Percentiles rank a stretch among this genome's conserved stretches.
Evolutionary conservation across 345 rosid genomes (phyloP).

Genomic region (Murraya paniculata): DNA sequence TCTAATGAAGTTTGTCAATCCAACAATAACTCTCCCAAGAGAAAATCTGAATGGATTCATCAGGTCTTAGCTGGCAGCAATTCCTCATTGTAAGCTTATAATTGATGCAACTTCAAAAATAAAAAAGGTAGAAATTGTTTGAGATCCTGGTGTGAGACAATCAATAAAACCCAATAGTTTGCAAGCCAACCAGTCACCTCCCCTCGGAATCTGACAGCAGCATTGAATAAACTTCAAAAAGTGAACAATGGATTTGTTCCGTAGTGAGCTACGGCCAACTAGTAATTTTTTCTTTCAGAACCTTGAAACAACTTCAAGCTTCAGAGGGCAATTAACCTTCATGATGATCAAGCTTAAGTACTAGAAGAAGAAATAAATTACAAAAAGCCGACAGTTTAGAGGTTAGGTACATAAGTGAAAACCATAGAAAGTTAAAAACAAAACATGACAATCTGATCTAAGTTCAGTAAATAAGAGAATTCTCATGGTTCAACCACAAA

Average conservation of each 20-base stretch:
- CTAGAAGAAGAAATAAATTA: background rate
- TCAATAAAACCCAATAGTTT: conserved; percentile 19
- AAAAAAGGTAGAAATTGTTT: conserved; percentile 28
- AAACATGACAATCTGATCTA: background rate
- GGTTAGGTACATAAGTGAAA: background rate
- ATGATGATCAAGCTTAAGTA: background rate
- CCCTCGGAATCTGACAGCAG: conserved; percentile 37
- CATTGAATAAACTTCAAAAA: conserved; percentile 18
- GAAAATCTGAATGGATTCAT: conserved; percentile 12
- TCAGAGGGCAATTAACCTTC: background rate
- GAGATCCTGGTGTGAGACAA: conserved; percentile 25
- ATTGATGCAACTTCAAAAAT: conserved; percentile 32
- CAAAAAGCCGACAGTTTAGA: background rate
- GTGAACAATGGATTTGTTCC: background rate
- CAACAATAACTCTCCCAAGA: conserved; percentile 12
- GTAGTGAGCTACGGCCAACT: background rate
- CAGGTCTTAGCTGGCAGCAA: conserved; percentile 16
- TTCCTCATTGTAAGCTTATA: conserved; percentile 26
- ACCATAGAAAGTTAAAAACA: background rate
- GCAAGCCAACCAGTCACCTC: conserved; percentile 37
- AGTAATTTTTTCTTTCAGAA: background rate
- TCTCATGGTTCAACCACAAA: background rate
- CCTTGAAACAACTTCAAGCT: background rate
- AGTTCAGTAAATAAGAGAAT: background rate
- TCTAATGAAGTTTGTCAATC: conserved; percentile 22